Percentiles rank a stretch among this genome's conserved stretches.
phyloP scores from a whole-genome alignment of 768 basidiomycete genomes.

The Tulasnella sp. region DNA sequence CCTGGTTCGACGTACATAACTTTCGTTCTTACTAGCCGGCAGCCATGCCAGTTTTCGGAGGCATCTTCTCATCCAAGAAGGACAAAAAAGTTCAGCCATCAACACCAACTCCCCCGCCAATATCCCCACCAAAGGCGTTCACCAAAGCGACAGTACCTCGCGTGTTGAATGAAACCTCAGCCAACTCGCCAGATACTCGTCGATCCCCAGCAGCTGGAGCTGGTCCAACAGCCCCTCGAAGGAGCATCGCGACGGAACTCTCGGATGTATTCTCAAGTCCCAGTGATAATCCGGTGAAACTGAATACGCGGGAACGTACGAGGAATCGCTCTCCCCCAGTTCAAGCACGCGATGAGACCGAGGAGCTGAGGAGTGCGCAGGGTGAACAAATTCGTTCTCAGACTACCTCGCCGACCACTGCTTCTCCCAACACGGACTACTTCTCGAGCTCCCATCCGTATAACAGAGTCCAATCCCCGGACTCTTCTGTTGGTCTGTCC shows the following conservation, averaged over 20 bases:
- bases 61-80: constrained; percentile 6
- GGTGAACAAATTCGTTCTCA: no score
- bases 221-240: background rate
- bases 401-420: no score
- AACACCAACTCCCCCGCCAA: background rate
- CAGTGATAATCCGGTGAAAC: background rate
- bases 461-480: no score
- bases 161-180: background rate
- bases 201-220: background rate
- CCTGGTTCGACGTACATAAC: no score
- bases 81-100: constrained; percentile 3
- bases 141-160: background rate
- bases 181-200: background rate
- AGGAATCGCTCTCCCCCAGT: background rate
- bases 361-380: no score
- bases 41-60: constrained; percentile 10
- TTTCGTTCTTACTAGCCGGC: background rate
- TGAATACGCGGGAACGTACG: no score
- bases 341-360: background rate
- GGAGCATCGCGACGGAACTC: constrained; percentile 5
- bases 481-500: no score
- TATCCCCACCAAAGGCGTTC: background rate
- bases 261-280: background rate
- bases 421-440: no score
- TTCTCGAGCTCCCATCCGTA: no score